Conservation (phyloP, 768 basidiomycete genomes). For the Phanerodontia chrysosporium region DNA sequence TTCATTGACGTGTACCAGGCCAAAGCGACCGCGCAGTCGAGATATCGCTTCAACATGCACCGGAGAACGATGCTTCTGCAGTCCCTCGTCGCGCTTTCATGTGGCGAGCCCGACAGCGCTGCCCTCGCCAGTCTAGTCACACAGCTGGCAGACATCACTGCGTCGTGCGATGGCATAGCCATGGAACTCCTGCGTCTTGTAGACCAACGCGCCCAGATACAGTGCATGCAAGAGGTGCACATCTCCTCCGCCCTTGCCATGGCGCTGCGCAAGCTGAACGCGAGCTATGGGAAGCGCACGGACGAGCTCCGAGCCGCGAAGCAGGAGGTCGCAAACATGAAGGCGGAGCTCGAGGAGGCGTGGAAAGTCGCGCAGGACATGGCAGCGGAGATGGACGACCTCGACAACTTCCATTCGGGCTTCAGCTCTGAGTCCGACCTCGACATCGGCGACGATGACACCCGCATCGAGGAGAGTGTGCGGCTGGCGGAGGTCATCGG, state of each 20-base stretch:
- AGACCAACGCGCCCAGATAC: slow-evolving; percentile 65
- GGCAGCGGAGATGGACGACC: slow-evolving; percentile 67
- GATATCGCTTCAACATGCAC: slow-evolving; percentile 64
- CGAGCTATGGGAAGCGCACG: slow-evolving; percentile 63
- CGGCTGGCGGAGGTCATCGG: slow-evolving; percentile 31
- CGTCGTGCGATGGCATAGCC: slow-evolving; percentile 53
- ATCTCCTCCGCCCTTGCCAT: slow-evolving; percentile 74
- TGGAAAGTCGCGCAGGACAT: slow-evolving; percentile 76
- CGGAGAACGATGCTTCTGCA: slow-evolving; percentile 69
- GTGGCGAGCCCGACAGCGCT: slow-evolving; percentile 30
- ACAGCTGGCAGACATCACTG: slow-evolving; percentile 58
- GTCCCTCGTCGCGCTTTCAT: slow-evolving; percentile 51
- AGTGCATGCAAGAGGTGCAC: slow-evolving; percentile 57
- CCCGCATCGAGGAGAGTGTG: slow-evolving; percentile 27
- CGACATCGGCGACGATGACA: slow-evolving; percentile 16
- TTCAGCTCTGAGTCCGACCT: slow-evolving; percentile 15
- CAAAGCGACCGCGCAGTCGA: slow-evolving; percentile 54
- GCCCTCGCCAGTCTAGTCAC: slow-evolving; percentile 41
- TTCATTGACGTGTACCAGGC: slow-evolving; percentile 18
- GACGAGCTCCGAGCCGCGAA: slow-evolving; percentile 49
- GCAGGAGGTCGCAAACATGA: slow-evolving; percentile 47
- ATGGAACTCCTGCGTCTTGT: slow-evolving; percentile 52
- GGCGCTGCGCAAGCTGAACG: slow-evolving; percentile 76
- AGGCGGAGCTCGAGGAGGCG: slow-evolving; percentile 73
- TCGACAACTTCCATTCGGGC: slow-evolving; percentile 33